These are phyloP conservation scores for Funneliformis mosseae DNA, from an alignment of 192 early-diverging fungal genomes.

Conservation along the genomic window DNA sequence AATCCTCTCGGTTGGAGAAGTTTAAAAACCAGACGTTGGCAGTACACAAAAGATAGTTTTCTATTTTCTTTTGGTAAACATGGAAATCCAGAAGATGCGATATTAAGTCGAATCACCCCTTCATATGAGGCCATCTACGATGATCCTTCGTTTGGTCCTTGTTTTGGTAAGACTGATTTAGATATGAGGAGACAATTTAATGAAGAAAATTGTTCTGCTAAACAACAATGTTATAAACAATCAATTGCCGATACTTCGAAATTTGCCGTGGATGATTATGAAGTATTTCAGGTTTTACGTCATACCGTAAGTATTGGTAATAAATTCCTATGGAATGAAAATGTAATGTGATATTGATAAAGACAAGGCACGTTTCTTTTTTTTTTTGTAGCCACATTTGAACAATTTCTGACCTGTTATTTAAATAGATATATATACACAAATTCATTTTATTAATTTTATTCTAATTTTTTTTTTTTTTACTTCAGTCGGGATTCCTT, in stretches of 20 bases:
- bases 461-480: too few relatives aligned
- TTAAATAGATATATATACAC: too few relatives aligned
- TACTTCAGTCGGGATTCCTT: too few relatives aligned
- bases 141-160: slow-evolving; percentile 30
- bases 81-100: neutral
- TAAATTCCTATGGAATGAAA: neutral
- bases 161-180: slow-evolving; percentile 35
- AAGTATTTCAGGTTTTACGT: slow-evolving; percentile 27
- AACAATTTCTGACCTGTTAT: too few relatives aligned
- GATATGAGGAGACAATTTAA: slow-evolving; percentile 32
- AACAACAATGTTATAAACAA: slow-evolving; percentile 15
- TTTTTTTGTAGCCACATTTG: neutral
- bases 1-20: slow-evolving; percentile 32
- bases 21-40: slow-evolving; percentile 4
- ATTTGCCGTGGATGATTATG: slow-evolving; percentile 29
- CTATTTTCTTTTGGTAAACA: slow-evolving; percentile 30
- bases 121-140: slow-evolving; percentile 31
- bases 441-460: too few relatives aligned
- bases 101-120: slow-evolving; percentile 11
- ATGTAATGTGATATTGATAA: neutral
- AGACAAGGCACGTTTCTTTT: neutral
- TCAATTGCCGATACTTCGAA: neutral
- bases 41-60: slow-evolving; percentile 33
- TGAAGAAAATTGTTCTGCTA: slow-evolving; percentile 31
- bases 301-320: neutral